Conservation (phyloP, 441 rosid species). For the Adansonia rubrostipa region DNA sequence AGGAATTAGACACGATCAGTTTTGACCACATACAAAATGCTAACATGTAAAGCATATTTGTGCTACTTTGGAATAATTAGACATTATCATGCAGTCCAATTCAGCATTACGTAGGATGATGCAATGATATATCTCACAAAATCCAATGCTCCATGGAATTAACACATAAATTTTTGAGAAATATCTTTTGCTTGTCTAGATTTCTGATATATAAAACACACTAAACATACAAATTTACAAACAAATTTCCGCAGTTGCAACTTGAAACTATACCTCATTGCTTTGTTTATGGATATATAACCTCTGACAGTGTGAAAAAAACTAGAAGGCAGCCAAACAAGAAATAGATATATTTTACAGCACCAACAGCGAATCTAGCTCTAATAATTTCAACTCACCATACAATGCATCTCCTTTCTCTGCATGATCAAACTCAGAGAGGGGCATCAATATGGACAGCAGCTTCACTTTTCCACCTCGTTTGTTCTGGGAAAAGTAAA, state of each 20-base stretch:
- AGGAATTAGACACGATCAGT: slow-evolving; percentile 10
- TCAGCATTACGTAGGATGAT: not conserved
- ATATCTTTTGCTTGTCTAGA: not conserved
- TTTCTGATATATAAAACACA: not conserved
- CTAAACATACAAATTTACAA: not conserved
- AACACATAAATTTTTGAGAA: not conserved
- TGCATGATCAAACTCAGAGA: slow-evolving; percentile 65
- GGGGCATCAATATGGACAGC: slow-evolving; percentile 64
- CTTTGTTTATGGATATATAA: not conserved
- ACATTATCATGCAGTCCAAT: not conserved
- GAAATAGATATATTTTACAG: not conserved
- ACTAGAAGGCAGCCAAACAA: not conserved
- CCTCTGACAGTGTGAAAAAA: no score
- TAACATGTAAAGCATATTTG: not conserved
- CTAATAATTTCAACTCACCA: slow-evolving; percentile 46
- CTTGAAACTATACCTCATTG: slow-evolving; percentile 9
- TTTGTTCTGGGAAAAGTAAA: slow-evolving; percentile 48
- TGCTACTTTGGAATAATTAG: not conserved
- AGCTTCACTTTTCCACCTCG: slow-evolving; percentile 75
- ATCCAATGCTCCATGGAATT: not conserved
- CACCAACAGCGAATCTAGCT: not conserved
- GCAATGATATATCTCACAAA: not conserved
- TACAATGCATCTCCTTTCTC: slow-evolving; percentile 77
- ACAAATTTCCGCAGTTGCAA: not conserved
- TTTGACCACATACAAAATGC: not conserved